Percentiles rank a stretch among this genome's conserved stretches.
Evolutionary conservation across 768 basidiomycete genomes (phyloP).

Genomic region (Xerocomus potaroensis): DNA sequence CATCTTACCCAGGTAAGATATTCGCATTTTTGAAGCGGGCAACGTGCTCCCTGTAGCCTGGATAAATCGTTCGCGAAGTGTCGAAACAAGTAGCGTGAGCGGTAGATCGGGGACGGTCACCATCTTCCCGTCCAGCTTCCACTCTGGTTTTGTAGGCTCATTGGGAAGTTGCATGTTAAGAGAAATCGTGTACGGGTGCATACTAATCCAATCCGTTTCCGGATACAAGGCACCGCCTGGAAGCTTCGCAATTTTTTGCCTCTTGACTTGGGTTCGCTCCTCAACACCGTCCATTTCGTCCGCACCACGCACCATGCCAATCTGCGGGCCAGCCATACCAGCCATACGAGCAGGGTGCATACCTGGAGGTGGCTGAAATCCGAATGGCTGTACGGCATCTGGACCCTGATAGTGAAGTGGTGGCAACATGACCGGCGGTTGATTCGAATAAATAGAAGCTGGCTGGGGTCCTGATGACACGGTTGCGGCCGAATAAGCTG

Average conservation of each 20-base stretch:
- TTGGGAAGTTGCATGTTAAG: conserved; percentile 80
- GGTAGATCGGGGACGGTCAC: conserved; percentile 81
- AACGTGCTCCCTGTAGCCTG: conserved; percentile 75
- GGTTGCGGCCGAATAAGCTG: conserved; percentile 76
- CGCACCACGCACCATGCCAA: conserved; percentile 72
- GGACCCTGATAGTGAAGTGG: conserved; percentile 83
- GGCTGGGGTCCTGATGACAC: conserved; percentile 92
- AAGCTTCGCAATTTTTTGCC: conserved; percentile 80
- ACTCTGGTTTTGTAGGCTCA: conserved; percentile 82
- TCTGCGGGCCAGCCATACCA: conserved; percentile 53
- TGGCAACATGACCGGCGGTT: conserved; percentile 75
- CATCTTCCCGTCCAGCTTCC: conserved; percentile 82
- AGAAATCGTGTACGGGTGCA: conserved; percentile 90
- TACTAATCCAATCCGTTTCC: conserved; percentile 84
- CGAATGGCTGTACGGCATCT: conserved; percentile 73
- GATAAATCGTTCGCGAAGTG: conserved; percentile 84
- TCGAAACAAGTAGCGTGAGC: conserved; percentile 79
- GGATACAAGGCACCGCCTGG: conserved; percentile 82
- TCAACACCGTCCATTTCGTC: conserved; percentile 78
- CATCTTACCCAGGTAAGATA: conserved; percentile 80
- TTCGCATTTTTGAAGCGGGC: conserved; percentile 72
- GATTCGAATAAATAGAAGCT: conserved; percentile 60
- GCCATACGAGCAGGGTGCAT: conserved; percentile 70
- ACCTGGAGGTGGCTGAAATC: conserved; percentile 69
- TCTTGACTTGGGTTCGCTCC: conserved; percentile 77